Conservation (phyloP, 2,329 filamentous ascomycete genomes). For the Xylariaceae sp. region DNA sequence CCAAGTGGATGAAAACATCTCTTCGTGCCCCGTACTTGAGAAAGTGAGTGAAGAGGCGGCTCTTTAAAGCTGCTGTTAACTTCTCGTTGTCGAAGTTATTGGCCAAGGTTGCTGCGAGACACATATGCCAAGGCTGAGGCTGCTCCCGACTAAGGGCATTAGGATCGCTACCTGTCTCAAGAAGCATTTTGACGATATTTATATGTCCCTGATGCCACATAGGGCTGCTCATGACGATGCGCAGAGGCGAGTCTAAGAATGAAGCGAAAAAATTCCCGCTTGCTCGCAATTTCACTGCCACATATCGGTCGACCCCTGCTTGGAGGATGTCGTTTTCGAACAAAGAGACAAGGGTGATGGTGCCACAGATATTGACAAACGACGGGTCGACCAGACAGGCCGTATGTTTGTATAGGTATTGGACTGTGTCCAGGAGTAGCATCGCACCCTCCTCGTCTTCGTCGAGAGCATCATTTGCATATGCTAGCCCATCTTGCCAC, state of each 20-base stretch:
- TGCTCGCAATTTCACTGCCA: background rate
- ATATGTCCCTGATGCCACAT: background rate
- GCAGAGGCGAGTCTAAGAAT: background rate
- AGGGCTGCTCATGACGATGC: background rate
- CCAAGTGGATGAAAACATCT: background rate
- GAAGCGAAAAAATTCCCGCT: background rate
- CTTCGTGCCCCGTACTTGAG: background rate
- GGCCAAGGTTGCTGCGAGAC: background rate
- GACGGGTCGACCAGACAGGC: no score
- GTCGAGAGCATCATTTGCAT: no score
- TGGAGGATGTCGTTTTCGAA: background rate
- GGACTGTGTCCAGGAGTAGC: no score
- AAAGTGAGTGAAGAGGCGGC: background rate
- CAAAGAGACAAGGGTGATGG: no score
- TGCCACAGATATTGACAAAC: no score
- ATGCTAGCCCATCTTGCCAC: no score
- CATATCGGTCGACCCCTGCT: constrained; percentile 1
- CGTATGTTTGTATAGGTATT: no score
- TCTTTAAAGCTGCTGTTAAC: background rate
- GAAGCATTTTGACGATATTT: background rate
- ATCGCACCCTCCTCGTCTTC: no score
- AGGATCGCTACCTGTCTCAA: background rate
- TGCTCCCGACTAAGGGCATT: background rate
- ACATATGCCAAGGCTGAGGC: background rate
- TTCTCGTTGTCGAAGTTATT: background rate